Conservation (phyloP, 257 asterid genomes). For the Solanum bukasovii region DNA sequence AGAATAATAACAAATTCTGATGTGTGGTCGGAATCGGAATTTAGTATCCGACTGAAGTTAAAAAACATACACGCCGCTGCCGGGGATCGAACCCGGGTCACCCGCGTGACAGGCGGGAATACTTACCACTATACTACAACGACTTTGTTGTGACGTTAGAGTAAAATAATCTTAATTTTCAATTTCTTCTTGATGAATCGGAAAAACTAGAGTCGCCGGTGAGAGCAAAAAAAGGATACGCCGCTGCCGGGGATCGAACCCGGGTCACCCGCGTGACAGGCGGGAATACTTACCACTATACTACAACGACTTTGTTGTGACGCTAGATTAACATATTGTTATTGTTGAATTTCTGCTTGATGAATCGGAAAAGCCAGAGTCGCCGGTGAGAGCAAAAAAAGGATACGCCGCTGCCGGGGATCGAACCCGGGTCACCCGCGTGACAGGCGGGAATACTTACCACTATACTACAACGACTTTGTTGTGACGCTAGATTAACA, state of each 20-base stretch:
- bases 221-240: neutral
- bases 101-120: conserved; percentile 98
- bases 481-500: neutral
- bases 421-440: conserved; percentile 97
- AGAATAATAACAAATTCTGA: too few relatives aligned
- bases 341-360: too few relatives aligned
- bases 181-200: too few relatives aligned
- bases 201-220: too few relatives aligned
- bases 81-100: conserved; percentile 99
- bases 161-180: too few relatives aligned
- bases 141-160: neutral
- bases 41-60: too few relatives aligned
- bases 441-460: conserved; percentile 98
- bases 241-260: conserved; percentile 99
- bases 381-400: neutral
- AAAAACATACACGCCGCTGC: conserved; percentile 27
- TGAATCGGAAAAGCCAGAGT: too few relatives aligned
- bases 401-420: conserved; percentile 76
- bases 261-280: conserved; percentile 99
- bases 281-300: conserved; percentile 97
- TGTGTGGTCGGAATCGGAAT: too few relatives aligned
- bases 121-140: conserved; percentile 98
- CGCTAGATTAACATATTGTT: too few relatives aligned
- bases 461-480: conserved; percentile 27
- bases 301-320: conserved; percentile 51